A percentile compares a stretch with the other conserved stretches of the same genome.
Conservation (phyloP, 2,329 filamentous ascomycete species). For the Penicillium sp. region DNA sequence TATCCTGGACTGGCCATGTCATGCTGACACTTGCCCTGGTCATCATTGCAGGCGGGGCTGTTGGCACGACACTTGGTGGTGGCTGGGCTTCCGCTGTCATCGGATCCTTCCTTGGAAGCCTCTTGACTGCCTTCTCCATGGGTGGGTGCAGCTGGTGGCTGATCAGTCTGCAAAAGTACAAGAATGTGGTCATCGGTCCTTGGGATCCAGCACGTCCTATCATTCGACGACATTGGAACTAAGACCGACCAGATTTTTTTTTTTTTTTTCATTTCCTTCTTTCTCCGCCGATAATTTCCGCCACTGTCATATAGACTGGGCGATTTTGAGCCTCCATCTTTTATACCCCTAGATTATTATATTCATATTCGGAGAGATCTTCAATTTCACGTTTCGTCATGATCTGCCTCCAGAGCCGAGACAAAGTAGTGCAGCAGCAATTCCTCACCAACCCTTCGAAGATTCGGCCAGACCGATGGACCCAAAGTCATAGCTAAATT, state of each 20-base stretch:
- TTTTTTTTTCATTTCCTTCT: not conserved
- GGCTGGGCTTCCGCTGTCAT: slow-evolving; percentile 64
- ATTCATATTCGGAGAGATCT: slow-evolving; percentile 1
- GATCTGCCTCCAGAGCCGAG: not conserved
- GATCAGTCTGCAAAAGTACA: slow-evolving; percentile 96
- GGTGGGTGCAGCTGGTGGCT: slow-evolving; percentile 98
- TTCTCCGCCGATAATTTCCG: slow-evolving; percentile 2
- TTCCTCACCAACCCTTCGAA: not conserved
- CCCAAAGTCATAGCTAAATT: not conserved
- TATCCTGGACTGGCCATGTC: slow-evolving; percentile 82
- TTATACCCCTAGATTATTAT: slow-evolving; percentile 33
- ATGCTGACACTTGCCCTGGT: slow-evolving; percentile 77
- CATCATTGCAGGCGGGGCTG: slow-evolving; percentile 76
- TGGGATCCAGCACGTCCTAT: slow-evolving; percentile 92
- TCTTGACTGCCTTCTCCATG: slow-evolving; percentile 79
- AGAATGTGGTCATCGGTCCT: slow-evolving; percentile 97
- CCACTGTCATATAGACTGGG: slow-evolving; percentile 25
- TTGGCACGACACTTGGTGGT: slow-evolving; percentile 67
- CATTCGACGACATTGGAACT: slow-evolving; percentile 52
- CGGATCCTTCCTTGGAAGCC: slow-evolving; percentile 76
- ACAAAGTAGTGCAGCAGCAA: slow-evolving; percentile 4
- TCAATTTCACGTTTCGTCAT: not conserved
- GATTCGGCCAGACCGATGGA: not conserved
- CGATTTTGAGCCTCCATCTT: slow-evolving; percentile 22
- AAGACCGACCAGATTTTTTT: not conserved